These are phyloP conservation scores for Mycena citricolor DNA, from an alignment of 1,284 basidiomycete genomes.

Conservation along the genomic window DNA sequence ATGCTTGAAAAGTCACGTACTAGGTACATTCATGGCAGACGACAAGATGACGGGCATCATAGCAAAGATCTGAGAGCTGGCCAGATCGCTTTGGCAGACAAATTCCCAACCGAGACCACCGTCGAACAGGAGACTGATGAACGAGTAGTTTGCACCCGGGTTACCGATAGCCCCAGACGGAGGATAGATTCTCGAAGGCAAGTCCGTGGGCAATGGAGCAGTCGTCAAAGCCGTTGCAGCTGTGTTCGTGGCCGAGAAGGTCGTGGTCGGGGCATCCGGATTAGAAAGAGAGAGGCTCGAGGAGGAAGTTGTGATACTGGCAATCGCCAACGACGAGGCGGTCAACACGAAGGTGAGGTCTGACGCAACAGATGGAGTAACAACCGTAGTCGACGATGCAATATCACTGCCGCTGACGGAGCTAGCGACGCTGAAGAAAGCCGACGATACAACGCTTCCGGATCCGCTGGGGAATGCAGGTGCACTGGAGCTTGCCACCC, in stretches of 20 bases:
- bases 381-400: conserved; percentile 9
- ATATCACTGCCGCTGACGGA: not conserved
- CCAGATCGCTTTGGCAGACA: conserved; percentile 47
- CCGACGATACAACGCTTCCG: conserved; percentile 5
- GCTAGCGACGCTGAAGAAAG: no score
- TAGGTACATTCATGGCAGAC: conserved; percentile 44
- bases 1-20: conserved; percentile 39
- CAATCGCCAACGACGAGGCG: conserved; percentile 43
- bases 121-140: conserved; percentile 45
- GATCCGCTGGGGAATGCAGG: conserved; percentile 1
- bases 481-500: not conserved
- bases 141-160: conserved; percentile 31
- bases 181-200: conserved; percentile 65
- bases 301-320: conserved; percentile 31
- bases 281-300: conserved; percentile 44
- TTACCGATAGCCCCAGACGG: conserved; percentile 20
- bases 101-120: conserved; percentile 59
- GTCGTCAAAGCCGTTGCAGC: conserved; percentile 35
- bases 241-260: conserved; percentile 26
- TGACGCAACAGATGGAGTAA: conserved; percentile 31
- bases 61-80: conserved; percentile 64
- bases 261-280: conserved; percentile 55
- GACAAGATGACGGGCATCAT: conserved; percentile 53
- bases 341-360: conserved; percentile 42
- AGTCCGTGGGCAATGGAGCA: conserved; percentile 49